Evolutionary conservation across 2,329 filamentous ascomycete species (phyloP).

Genomic region (Hypoxylon sp.): DNA sequence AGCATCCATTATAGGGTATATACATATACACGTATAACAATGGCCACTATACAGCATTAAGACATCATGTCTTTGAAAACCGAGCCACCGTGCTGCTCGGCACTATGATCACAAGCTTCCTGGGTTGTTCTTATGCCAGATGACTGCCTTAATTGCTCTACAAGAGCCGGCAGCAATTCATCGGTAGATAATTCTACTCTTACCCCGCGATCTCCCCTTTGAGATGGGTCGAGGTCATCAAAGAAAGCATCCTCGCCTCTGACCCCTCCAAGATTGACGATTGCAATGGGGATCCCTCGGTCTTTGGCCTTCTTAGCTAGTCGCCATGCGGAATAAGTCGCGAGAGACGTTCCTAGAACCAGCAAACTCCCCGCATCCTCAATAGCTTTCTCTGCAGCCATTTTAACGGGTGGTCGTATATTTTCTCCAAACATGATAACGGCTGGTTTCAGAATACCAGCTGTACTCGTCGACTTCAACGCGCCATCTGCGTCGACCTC

Average conservation of each 20-base stretch:
- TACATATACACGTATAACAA: constrained; percentile 43
- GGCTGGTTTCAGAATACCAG: constrained; percentile 89
- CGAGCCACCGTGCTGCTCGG: constrained; percentile 52
- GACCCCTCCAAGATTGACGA: constrained; percentile 89
- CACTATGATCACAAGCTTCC: constrained; percentile 44
- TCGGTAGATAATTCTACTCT: constrained; percentile 72
- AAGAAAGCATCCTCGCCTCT: constrained; percentile 84
- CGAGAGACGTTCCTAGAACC: constrained; percentile 89
- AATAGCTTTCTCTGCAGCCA: constrained; percentile 82
- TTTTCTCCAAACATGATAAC: constrained; percentile 98
- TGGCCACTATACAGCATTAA: constrained; percentile 52
- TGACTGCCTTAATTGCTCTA: constrained; percentile 63
- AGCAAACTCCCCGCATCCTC: constrained; percentile 82
- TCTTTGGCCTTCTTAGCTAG: constrained; percentile 87
- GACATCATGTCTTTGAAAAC: constrained; percentile 74
- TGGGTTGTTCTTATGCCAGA: constrained; percentile 36
- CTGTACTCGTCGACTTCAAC: constrained; percentile 75
- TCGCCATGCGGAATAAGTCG: constrained; percentile 95
- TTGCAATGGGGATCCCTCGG: constrained; percentile 85
- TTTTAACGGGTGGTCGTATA: constrained; percentile 78
- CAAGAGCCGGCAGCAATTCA: constrained; percentile 69
- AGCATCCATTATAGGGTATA: constrained; percentile 35
- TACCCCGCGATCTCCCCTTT: constrained; percentile 67
- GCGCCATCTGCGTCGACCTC: constrained; percentile 85
- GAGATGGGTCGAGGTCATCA: constrained; percentile 65